Conservation (phyloP, 139 green algal genomes). For the Chlorella sorokiniana region DNA sequence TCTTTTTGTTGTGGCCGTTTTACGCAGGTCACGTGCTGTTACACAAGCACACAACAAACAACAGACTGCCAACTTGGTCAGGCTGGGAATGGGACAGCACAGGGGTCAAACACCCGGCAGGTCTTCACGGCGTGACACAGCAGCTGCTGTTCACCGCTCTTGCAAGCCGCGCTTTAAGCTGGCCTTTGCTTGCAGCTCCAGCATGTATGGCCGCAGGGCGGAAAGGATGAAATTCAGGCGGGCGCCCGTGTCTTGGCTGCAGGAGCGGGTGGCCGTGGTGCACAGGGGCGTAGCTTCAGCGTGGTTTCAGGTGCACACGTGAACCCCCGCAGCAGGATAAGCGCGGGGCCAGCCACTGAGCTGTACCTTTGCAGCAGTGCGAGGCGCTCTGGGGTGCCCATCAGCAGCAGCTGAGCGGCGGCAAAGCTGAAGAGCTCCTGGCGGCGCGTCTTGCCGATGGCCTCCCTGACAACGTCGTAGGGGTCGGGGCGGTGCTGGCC, state of each 20-base stretch:
- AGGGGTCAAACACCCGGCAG: neutral
- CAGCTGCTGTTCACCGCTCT: neutral
- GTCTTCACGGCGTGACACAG: neutral
- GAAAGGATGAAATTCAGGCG: slow-evolving; percentile 33
- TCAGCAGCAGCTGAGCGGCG: slow-evolving; percentile 31
- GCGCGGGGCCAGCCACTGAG: too few relatives aligned
- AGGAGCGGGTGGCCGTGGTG: neutral
- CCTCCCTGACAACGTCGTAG: slow-evolving; percentile 10
- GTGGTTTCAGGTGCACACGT: neutral
- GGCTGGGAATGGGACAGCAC: too few relatives aligned
- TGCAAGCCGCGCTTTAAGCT: neutral
- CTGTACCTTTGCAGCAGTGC: slow-evolving; percentile 33
- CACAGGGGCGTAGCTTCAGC: neutral
- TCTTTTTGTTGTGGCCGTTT: too few relatives aligned
- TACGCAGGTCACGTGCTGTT: too few relatives aligned
- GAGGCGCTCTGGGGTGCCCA: slow-evolving; percentile 16
- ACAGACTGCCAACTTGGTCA: too few relatives aligned
- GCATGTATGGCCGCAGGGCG: slow-evolving; percentile 22
- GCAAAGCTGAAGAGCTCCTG: slow-evolving; percentile 42
- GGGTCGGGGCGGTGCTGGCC: neutral
- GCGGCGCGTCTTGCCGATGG: neutral
- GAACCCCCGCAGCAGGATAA: neutral
- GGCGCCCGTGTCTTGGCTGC: slow-evolving; percentile 32
- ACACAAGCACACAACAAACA: too few relatives aligned
- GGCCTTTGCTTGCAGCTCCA: slow-evolving; percentile 34